Conservation (phyloP, 2,329 filamentous ascomycete species). For the Xylariaceae sp. region DNA sequence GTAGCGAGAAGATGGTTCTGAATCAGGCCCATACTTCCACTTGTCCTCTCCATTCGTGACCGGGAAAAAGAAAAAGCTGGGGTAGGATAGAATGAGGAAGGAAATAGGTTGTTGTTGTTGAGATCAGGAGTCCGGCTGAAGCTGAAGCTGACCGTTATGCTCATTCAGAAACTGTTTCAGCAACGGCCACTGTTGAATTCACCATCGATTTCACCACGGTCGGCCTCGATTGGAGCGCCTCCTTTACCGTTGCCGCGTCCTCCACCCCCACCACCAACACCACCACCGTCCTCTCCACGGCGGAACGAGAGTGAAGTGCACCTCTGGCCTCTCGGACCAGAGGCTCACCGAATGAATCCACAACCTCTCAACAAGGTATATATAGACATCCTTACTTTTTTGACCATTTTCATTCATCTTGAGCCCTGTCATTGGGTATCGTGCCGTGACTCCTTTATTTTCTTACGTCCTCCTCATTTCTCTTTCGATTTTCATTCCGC, state of each 20-base stretch:
- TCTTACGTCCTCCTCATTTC: background rate
- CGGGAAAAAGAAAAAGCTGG: background rate
- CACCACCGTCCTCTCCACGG: constrained; percentile 24
- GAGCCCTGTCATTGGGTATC: background rate
- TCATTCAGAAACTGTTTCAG: constrained; percentile 22
- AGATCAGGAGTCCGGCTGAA: constrained; percentile 1
- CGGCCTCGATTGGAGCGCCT: constrained; percentile 18
- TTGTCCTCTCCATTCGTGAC: constrained; percentile 2
- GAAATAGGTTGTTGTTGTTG: background rate
- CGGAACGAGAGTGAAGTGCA: constrained; percentile 28
- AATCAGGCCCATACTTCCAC: background rate
- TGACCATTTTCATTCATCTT: background rate
- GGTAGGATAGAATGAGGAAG: background rate
- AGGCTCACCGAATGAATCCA: constrained; percentile 42
- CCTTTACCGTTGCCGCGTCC: constrained; percentile 19
- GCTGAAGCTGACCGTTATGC: constrained; percentile 13
- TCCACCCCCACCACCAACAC: constrained; percentile 17
- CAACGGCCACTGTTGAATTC: constrained; percentile 22
- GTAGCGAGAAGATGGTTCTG: background rate
- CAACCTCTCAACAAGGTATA: constrained; percentile 42
- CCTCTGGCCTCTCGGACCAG: constrained; percentile 34
- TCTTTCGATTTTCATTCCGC: background rate
- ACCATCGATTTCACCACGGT: constrained; percentile 17
- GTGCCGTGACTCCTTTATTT: background rate
- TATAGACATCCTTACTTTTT: constrained; percentile 24